phyloP scores from a whole-genome alignment of 257 asterid genomes.

The Capsicum pubescens region DNA sequence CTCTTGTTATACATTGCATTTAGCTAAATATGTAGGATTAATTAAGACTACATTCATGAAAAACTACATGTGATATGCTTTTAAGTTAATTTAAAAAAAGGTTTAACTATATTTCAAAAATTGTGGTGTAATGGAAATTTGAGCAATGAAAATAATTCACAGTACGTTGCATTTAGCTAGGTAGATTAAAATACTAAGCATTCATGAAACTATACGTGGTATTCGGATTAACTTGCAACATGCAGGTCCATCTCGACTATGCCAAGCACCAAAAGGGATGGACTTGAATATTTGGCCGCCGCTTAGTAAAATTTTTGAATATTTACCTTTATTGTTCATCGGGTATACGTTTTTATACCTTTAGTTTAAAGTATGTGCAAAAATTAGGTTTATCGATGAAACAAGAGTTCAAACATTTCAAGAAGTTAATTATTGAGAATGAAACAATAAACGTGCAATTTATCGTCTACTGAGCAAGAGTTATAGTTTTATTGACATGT shows the following conservation, averaged over 20 bases:
- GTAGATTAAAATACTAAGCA: not conserved
- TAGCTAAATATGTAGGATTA: not conserved
- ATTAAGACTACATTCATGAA: not conserved
- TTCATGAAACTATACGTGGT: not conserved
- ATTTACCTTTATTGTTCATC: not conserved
- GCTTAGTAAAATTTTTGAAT: not conserved
- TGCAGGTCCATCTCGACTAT: not conserved
- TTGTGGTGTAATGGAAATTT: not conserved
- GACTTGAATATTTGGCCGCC: not conserved
- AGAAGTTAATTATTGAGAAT: not conserved
- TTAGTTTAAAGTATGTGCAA: not conserved
- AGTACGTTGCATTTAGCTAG: not conserved
- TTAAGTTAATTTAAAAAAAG: not conserved
- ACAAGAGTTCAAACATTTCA: not conserved
- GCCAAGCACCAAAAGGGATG: not conserved
- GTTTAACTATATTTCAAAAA: not conserved
- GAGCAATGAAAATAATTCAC: not conserved
- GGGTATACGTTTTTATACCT: too few relatives aligned
- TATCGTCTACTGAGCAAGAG: not conserved
- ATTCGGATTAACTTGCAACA: not conserved
- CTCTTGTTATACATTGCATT: slow-evolving; percentile 20
- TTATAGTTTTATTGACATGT: not conserved
- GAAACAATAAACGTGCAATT: too few relatives aligned
- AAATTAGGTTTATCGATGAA: too few relatives aligned
- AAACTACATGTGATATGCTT: slow-evolving; percentile 11